These are phyloP conservation scores for Alopecurus myosuroides DNA, from an alignment of 176 grass and related monocot species.

Conservation along the genomic window DNA sequence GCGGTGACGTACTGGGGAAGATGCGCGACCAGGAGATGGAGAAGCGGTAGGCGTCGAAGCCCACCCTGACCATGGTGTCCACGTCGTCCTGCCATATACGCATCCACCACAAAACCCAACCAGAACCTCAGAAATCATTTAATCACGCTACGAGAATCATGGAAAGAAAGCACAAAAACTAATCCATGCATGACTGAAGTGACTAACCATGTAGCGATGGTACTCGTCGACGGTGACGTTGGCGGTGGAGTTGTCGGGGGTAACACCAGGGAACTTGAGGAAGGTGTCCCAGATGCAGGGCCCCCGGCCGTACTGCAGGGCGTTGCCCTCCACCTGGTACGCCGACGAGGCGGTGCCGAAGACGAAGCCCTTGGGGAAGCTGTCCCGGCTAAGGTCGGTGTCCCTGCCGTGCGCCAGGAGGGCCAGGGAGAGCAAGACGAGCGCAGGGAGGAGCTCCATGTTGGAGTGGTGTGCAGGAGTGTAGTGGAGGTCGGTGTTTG, in stretches of 20 bases:
- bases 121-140: not conserved
- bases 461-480: not conserved
- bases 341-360: constrained; percentile 62
- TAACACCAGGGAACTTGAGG: constrained; percentile 41
- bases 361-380: constrained; percentile 45
- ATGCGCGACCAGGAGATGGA: constrained; percentile 71
- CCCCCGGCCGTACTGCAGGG: constrained; percentile 19
- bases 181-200: too few species aligned
- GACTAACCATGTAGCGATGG: constrained; percentile 69
- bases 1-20: constrained; percentile 56
- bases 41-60: constrained; percentile 57
- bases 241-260: constrained; percentile 47
- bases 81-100: constrained; percentile 69
- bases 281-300: constrained; percentile 73
- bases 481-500: not conserved
- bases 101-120: not conserved
- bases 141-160: too few species aligned
- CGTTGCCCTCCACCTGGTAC: constrained; percentile 55
- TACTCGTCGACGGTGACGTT: constrained; percentile 80
- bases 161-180: too few species aligned
- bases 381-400: constrained; percentile 11
- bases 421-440: constrained; percentile 17
- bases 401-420: not conserved
- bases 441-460: constrained; percentile 6
- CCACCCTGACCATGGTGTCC: constrained; percentile 50